These are phyloP conservation scores for Jaltomata sinuosa DNA, from an alignment of 257 asterid genomes.

Conservation along the genomic window DNA sequence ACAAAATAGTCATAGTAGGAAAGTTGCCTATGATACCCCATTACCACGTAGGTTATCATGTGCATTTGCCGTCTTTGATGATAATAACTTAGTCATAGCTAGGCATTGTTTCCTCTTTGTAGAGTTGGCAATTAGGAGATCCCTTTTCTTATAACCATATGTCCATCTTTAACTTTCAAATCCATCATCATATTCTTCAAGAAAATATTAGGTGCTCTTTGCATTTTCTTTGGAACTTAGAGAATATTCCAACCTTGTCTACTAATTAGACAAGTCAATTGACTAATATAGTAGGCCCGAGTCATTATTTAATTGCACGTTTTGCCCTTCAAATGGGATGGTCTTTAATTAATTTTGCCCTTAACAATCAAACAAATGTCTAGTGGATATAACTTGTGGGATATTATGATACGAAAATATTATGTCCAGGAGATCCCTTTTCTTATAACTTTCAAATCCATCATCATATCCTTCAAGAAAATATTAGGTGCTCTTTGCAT, in stretches of 20 bases:
- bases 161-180: neutral
- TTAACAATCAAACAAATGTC: no score
- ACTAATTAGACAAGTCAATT: neutral
- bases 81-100: neutral
- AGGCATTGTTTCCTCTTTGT: neutral
- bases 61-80: constrained; percentile 4
- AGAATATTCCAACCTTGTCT: neutral
- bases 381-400: no score
- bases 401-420: no score
- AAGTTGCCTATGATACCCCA: neutral
- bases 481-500: neutral
- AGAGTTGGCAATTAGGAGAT: neutral
- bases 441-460: neutral
- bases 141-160: neutral
- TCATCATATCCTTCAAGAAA: neutral
- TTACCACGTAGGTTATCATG: constrained; percentile 1
- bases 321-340: no score
- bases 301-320: neutral
- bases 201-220: neutral
- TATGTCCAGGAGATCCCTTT: neutral
- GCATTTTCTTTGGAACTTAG: neutral
- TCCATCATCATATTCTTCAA: neutral
- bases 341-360: neutral
- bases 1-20: neutral
- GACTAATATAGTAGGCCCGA: neutral